phyloP scores from a whole-genome alignment of 805 yeast genomes.

The Candida maltosa region DNA sequence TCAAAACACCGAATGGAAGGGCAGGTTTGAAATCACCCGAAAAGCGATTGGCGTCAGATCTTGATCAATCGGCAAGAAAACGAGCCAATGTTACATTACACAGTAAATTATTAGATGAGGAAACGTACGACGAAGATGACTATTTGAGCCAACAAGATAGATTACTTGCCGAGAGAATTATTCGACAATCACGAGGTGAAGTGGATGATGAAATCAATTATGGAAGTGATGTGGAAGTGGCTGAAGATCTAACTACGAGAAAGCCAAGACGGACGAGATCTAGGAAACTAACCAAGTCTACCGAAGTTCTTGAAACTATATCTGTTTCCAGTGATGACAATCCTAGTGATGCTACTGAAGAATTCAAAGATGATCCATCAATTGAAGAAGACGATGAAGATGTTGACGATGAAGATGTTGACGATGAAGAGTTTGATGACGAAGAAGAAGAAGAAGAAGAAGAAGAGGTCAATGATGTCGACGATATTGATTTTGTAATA shows the following conservation, averaged over 20 bases:
- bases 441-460: constrained; percentile 2
- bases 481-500: neutral
- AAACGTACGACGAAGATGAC: constrained; percentile 26
- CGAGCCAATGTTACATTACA: constrained; percentile 38
- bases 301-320: no score
- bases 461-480: neutral
- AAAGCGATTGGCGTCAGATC: constrained; percentile 30
- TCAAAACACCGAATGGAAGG: constrained; percentile 39
- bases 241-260: constrained; percentile 11
- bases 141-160: constrained; percentile 35
- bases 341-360: constrained; percentile 30
- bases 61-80: constrained; percentile 48
- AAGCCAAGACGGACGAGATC: neutral
- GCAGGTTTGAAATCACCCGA: constrained; percentile 46
- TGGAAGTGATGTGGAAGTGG: constrained; percentile 14
- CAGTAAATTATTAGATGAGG: constrained; percentile 28
- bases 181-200: constrained; percentile 18
- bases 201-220: constrained; percentile 9
- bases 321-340: constrained; percentile 9
- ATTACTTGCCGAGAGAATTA: constrained; percentile 42
- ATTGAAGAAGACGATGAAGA: constrained; percentile 5
- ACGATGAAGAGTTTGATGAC: neutral
- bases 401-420: constrained; percentile 1
- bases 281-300: neutral
- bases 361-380: constrained; percentile 7